Conservation (phyloP, 495 filamentous ascomycete genomes). For the Penicillium pancosmium region DNA sequence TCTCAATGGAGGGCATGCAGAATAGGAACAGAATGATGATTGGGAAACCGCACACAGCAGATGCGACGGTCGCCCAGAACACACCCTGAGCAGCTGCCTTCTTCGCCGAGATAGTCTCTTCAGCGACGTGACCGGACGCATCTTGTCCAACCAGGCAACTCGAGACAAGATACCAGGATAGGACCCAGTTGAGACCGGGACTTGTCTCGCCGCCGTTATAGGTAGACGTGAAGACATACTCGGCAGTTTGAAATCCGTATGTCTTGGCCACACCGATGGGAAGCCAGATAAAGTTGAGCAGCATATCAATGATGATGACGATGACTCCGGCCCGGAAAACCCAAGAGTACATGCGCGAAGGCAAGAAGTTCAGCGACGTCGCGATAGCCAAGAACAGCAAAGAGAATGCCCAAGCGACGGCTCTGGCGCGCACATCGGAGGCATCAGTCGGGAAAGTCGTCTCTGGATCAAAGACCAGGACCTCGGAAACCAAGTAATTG, state of each 20-base stretch:
- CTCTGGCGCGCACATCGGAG: constrained; percentile 34
- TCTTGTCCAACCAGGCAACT: constrained; percentile 40
- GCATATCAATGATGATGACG: constrained; percentile 36
- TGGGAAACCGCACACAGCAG: constrained; percentile 37
- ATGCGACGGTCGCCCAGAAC: constrained; percentile 41
- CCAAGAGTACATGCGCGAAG: constrained; percentile 37
- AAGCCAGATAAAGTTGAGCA: constrained; percentile 43
- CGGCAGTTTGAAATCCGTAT: constrained; percentile 39
- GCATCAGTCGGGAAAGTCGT: constrained; percentile 35
- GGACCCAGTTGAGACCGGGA: constrained; percentile 38
- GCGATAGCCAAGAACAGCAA: constrained; percentile 34
- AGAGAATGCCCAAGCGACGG: constrained; percentile 38
- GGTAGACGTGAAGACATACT: constrained; percentile 37
- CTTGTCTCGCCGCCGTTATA: constrained; percentile 36
- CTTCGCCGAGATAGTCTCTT: constrained; percentile 40
- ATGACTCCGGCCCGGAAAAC: constrained; percentile 40
- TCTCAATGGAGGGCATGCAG: constrained; percentile 39
- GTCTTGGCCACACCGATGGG: constrained; percentile 37
- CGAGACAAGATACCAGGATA: constrained; percentile 37
- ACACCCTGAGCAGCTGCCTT: constrained; percentile 41
- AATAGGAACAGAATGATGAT: constrained; percentile 42
- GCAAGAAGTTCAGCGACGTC: constrained; percentile 37
- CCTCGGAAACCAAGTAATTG: constrained; percentile 38
- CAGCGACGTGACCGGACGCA: constrained; percentile 41
- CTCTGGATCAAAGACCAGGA: constrained; percentile 34